phyloP scores from a whole-genome alignment of 768 basidiomycete species.

The Trametes cinnabarina region DNA sequence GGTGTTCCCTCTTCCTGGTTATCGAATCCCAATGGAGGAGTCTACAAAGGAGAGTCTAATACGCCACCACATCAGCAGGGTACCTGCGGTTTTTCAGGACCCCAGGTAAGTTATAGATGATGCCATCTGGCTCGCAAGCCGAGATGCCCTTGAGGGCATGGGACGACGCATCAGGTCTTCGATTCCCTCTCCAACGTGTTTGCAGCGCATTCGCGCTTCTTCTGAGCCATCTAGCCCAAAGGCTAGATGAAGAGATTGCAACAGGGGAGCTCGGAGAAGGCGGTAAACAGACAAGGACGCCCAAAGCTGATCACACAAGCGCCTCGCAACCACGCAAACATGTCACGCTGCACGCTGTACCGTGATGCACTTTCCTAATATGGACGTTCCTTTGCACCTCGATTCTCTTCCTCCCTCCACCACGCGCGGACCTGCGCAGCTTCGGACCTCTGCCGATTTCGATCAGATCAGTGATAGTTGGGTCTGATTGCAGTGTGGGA shows the following conservation, averaged over 20 bases:
- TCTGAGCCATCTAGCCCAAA: not conserved
- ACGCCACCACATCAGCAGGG: too few relatives aligned
- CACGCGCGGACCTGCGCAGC: not conserved
- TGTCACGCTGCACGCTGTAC: not conserved
- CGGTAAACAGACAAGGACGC: not conserved
- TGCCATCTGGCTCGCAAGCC: too few relatives aligned
- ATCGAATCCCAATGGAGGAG: too few relatives aligned
- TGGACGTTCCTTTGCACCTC: slow-evolving; percentile 1
- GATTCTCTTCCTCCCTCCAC: not conserved
- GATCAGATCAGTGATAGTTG: not conserved
- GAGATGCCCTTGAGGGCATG: too few relatives aligned
- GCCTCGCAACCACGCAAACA: not conserved
- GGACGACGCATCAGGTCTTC: too few relatives aligned
- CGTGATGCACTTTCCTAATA: slow-evolving; percentile 6
- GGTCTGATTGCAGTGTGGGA: not conserved
- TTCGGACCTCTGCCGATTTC: not conserved
- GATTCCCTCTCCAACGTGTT: too few relatives aligned
- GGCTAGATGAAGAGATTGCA: not conserved
- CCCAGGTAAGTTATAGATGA: too few relatives aligned
- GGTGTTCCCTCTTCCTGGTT: too few relatives aligned
- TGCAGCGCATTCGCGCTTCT: not conserved
- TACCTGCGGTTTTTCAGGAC: too few relatives aligned
- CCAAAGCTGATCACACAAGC: not conserved
- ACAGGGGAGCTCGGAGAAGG: not conserved
- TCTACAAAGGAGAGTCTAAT: too few relatives aligned